phyloP scores from a whole-genome alignment of 345 rosid genomes.

The Brassica carinata region DNA sequence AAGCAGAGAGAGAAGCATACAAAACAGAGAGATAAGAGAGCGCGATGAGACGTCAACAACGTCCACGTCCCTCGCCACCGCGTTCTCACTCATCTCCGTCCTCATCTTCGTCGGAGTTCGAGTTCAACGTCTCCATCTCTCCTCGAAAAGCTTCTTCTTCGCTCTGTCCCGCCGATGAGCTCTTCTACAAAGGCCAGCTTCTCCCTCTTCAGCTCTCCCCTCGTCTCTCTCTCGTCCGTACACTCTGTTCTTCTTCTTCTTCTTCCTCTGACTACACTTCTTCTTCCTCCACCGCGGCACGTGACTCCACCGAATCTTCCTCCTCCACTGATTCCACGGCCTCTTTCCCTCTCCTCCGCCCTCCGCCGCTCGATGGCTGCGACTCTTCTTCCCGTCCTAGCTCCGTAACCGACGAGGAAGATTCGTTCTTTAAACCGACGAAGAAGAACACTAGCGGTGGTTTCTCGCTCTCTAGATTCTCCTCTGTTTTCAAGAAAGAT shows the following conservation, averaged over 20 bases:
- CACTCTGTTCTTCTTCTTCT: slow-evolving; percentile 75
- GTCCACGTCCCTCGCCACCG: slow-evolving; percentile 37
- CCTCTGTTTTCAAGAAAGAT: slow-evolving; percentile 87
- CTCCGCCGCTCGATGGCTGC: slow-evolving; percentile 49
- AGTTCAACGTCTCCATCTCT: slow-evolving; percentile 76
- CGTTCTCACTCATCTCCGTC: slow-evolving; percentile 66
- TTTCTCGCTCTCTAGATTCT: slow-evolving; percentile 76
- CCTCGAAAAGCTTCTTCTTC: slow-evolving; percentile 72
- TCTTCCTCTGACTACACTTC: slow-evolving; percentile 59
- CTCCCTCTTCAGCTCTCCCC: slow-evolving; percentile 93
- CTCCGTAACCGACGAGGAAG: slow-evolving; percentile 80
- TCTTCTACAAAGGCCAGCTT: slow-evolving; percentile 98
- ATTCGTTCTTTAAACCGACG: slow-evolving; percentile 39
- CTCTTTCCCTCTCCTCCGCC: slow-evolving; percentile 55
- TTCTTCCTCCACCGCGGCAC: slow-evolving; percentile 70
- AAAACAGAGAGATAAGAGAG: background rate
- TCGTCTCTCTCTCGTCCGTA: slow-evolving; percentile 92
- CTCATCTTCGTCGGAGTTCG: slow-evolving; percentile 87
- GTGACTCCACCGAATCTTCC: slow-evolving; percentile 88
- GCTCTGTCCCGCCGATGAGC: slow-evolving; percentile 91
- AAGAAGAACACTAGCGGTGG: slow-evolving; percentile 44
- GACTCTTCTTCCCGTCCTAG: slow-evolving; percentile 91
- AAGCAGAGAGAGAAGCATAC: background rate
- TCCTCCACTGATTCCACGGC: slow-evolving; percentile 70
- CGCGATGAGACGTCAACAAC: slow-evolving; percentile 37